phyloP scores from a whole-genome alignment of 306 rosid species.

The Begonia fuchsioides region DNA sequence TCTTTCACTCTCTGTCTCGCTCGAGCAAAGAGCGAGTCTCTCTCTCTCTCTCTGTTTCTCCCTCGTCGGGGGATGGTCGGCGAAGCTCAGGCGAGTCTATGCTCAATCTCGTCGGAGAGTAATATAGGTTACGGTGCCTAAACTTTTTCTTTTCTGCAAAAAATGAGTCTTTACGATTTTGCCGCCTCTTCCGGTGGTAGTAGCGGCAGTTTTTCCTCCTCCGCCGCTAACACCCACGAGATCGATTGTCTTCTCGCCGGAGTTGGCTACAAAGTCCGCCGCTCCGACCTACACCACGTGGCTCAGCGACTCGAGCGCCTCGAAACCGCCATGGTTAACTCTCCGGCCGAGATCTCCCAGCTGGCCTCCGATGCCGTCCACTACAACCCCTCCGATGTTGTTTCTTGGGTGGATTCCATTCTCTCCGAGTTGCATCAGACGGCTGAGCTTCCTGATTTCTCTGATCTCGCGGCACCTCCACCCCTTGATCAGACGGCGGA shows the following conservation, averaged over 20 bases:
- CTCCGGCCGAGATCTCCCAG: slow-evolving; percentile 40
- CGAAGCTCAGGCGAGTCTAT: neutral
- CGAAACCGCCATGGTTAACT: slow-evolving; percentile 45
- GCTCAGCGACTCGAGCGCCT: slow-evolving; percentile 57
- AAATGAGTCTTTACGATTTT: slow-evolving; percentile 32
- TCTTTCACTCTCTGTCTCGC: neutral
- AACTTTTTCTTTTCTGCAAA: neutral
- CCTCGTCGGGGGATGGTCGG: neutral
- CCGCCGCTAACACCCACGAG: slow-evolving; percentile 24
- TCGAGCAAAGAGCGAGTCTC: neutral
- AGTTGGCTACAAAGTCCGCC: slow-evolving; percentile 60
- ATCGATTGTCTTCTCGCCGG: slow-evolving; percentile 54
- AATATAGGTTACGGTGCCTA: neutral
- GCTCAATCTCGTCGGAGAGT: neutral
- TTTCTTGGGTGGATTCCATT: slow-evolving; percentile 68
- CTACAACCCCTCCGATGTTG: slow-evolving; percentile 66
- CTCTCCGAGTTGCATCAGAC: slow-evolving; percentile 48
- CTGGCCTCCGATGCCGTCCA: slow-evolving; percentile 44
- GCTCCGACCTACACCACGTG: slow-evolving; percentile 57
- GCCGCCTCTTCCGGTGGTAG: slow-evolving; percentile 14
- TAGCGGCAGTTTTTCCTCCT: slow-evolving; percentile 30
- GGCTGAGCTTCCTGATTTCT: slow-evolving; percentile 22
- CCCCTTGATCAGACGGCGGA: slow-evolving; percentile 7
- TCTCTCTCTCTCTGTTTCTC: slow-evolving; percentile 1
- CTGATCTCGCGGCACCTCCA: slow-evolving; percentile 13